These are phyloP conservation scores for Jamesozyma rosinii DNA, from an alignment of 805 yeast species.

Conservation along the genomic window DNA sequence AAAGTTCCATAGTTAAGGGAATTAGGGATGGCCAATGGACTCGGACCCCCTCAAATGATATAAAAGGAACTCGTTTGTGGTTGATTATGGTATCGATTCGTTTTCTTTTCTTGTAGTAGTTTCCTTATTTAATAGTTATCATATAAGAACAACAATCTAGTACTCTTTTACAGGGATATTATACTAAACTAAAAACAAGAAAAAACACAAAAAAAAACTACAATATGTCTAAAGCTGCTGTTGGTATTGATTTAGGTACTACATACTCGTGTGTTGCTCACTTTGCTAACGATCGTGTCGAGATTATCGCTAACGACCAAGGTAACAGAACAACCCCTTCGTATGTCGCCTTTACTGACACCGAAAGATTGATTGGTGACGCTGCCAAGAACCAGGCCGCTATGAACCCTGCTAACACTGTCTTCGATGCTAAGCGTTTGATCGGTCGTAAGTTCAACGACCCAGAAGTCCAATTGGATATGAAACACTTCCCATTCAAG, in stretches of 20 bases:
- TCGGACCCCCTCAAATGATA: no score
- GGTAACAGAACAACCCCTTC: constrained; percentile 98
- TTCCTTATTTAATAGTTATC: no score
- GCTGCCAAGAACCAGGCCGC: constrained; percentile 98
- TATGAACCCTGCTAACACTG: constrained; percentile 83
- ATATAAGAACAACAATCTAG: neutral
- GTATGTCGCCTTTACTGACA: constrained; percentile 87
- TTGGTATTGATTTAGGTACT: constrained; percentile 78
- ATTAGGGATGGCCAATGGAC: no score
- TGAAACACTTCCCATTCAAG: constrained; percentile 80
- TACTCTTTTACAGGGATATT: neutral
- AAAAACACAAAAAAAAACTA: neutral
- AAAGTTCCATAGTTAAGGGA: no score
- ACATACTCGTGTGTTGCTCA: constrained; percentile 96
- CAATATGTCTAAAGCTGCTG: constrained; percentile 39
- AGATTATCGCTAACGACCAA: constrained; percentile 94
- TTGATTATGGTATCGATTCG: no score
- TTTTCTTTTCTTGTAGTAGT: no score
- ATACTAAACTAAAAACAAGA: neutral
- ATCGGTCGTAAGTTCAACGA: constrained; percentile 84
- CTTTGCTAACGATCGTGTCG: constrained; percentile 84
- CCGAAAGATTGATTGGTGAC: constrained; percentile 41
- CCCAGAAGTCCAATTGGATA: constrained; percentile 66
- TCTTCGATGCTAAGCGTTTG: constrained; percentile 85
- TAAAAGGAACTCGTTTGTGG: no score